A percentile compares a stretch with the other conserved stretches of the same genome.
phyloP scores from a whole-genome alignment of 495 filamentous ascomycete genomes.

The Annulohypoxylon stygium region DNA sequence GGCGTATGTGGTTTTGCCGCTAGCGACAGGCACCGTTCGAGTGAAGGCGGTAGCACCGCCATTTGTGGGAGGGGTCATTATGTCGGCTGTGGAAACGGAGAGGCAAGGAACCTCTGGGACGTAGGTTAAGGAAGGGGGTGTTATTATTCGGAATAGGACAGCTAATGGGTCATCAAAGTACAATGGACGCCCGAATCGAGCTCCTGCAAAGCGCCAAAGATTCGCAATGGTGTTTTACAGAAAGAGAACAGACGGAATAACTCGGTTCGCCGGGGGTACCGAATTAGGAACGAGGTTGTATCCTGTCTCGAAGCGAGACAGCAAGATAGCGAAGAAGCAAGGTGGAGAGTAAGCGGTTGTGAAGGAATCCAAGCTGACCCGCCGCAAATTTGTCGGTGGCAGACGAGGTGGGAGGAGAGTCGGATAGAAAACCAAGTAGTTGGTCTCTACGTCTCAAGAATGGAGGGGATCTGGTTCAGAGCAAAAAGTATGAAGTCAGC shows the following conservation, averaged over 20 bases:
- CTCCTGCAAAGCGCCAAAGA: conserved; percentile 42
- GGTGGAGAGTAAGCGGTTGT: conserved; percentile 24
- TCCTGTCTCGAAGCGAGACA: conserved; percentile 21
- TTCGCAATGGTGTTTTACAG: conserved; percentile 39
- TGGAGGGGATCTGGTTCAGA: conserved; percentile 22
- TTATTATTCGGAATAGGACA: conserved; percentile 43
- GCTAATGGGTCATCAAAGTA: conserved; percentile 49
- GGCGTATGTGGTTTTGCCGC: conserved; percentile 70
- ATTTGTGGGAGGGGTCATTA: conserved; percentile 62
- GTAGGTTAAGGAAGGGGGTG: conserved; percentile 27
- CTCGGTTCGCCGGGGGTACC: conserved; percentile 27
- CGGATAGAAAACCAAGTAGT: background rate
- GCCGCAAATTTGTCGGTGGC: conserved; percentile 25
- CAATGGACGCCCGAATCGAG: conserved; percentile 46
- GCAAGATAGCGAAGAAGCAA: background rate
- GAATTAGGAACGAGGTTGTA: conserved; percentile 26
- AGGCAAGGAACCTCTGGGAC: conserved; percentile 22
- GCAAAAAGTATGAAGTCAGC: conserved; percentile 30
- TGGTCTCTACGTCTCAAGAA: conserved; percentile 7
- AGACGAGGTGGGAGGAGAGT: conserved; percentile 1
- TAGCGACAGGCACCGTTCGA: conserved; percentile 59
- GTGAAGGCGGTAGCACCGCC: conserved; percentile 58
- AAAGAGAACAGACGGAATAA: conserved; percentile 19
- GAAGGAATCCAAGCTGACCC: conserved; percentile 26
- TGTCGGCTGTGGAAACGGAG: conserved; percentile 49